phyloP scores from a whole-genome alignment of 495 filamentous ascomycete species.

The Lindgomyces ingoldianus region DNA sequence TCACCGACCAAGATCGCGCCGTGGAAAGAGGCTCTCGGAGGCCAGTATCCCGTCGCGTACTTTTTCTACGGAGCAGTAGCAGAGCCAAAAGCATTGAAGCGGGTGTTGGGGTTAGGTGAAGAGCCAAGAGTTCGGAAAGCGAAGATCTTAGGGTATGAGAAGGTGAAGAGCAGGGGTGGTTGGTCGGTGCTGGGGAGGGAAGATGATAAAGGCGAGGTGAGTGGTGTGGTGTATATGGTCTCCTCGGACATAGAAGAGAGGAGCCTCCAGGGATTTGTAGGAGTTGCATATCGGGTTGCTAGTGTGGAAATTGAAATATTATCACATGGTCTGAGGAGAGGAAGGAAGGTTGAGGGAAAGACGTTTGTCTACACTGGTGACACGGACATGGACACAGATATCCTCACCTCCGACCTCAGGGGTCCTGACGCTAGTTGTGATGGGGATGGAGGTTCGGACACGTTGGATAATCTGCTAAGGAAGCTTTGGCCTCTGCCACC shows the following conservation, averaged over 20 bases:
- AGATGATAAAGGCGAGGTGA: no score
- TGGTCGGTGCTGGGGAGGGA: no score
- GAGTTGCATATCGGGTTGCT: background rate
- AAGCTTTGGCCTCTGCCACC: background rate
- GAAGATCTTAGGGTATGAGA: no score
- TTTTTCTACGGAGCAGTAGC: no score
- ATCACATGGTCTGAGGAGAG: background rate
- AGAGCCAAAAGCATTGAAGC: no score
- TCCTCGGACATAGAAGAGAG: background rate
- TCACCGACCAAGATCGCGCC: no score
- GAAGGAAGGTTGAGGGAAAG: background rate
- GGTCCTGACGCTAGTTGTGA: background rate
- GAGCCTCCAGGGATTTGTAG: background rate
- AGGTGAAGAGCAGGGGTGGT: no score
- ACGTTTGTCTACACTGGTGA: background rate
- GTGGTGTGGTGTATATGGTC: background rate
- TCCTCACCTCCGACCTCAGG: background rate
- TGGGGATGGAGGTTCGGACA: background rate
- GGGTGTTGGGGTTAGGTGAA: no score
- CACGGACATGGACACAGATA: background rate
- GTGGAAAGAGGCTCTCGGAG: no score
- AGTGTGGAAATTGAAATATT: background rate
- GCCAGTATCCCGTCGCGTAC: no score
- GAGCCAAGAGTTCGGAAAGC: no score
- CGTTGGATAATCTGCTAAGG: background rate